Evolutionary conservation across 1,284 basidiomycete genomes (phyloP).

Genomic region (Leccinum brunneo-olivaceum): DNA sequence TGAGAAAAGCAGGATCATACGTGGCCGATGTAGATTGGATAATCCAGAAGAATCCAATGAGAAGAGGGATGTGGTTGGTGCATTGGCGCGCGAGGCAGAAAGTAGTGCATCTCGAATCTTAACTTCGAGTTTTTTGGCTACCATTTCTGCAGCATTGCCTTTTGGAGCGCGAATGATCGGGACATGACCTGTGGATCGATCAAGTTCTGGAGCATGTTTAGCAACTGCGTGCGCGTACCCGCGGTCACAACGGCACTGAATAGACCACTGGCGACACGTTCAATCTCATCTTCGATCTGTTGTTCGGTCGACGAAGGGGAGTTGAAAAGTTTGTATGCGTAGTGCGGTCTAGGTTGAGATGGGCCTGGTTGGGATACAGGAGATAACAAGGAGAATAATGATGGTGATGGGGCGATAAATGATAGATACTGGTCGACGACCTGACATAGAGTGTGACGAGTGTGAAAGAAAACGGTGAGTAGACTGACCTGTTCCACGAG

Average conservation of each 20-base stretch:
- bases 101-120: conserved; percentile 92
- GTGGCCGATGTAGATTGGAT: conserved; percentile 75
- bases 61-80: conserved; percentile 53
- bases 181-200: conserved; percentile 62
- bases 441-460: conserved; percentile 31
- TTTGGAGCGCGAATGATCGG: conserved; percentile 93
- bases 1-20: conserved; percentile 40
- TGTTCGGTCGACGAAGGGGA: conserved; percentile 88
- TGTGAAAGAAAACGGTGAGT: conserved; percentile 2
- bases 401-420: conserved; percentile 91
- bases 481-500: conserved; percentile 66
- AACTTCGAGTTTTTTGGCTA: conserved; percentile 90
- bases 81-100: conserved; percentile 64
- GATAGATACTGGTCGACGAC: conserved; percentile 96
- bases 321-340: conserved; percentile 82
- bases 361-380: conserved; percentile 31
- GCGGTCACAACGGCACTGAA: conserved; percentile 93
- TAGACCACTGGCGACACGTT: conserved; percentile 84
- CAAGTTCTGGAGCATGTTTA: not conserved
- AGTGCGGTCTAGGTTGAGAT: conserved; percentile 33
- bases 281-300: conserved; percentile 91
- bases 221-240: conserved; percentile 45
- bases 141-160: conserved; percentile 98
- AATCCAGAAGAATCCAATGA: conserved; percentile 65
- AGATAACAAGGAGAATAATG: conserved; percentile 87